A percentile compares a stretch with the other conserved stretches of the same genome.
phyloP scores from a whole-genome alignment of 1,284 basidiomycete genomes.

The Hymenochaete sp. region DNA sequence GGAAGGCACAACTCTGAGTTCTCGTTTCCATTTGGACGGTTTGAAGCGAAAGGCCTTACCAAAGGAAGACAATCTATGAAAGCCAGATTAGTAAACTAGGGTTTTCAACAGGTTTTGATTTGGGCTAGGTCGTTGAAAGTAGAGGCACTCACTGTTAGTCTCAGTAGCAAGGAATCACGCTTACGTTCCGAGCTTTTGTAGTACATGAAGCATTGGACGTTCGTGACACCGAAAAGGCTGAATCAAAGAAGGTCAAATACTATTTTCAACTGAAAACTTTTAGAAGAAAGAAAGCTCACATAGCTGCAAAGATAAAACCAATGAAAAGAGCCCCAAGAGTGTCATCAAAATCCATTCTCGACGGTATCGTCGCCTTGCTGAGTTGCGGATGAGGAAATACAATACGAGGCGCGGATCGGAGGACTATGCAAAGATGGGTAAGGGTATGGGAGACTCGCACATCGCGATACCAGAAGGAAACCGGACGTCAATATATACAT shows the following conservation, averaged over 20 bases:
- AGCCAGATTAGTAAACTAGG: not conserved
- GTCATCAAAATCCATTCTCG: too few species aligned
- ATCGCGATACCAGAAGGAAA: too few species aligned
- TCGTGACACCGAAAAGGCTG: constrained; percentile 23
- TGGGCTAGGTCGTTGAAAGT: not conserved
- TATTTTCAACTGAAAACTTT: not conserved
- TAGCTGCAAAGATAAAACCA: constrained; percentile 8
- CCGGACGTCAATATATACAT: too few species aligned
- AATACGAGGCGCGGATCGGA: too few species aligned
- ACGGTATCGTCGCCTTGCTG: too few species aligned
- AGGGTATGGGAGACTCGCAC: too few species aligned
- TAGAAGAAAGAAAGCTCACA: not conserved
- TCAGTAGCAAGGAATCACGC: constrained; percentile 17
- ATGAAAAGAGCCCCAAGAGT: constrained; percentile 7
- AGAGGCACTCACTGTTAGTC: constrained; percentile 15
- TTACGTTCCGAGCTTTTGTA: constrained; percentile 20
- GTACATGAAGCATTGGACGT: constrained; percentile 23
- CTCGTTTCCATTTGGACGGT: not conserved
- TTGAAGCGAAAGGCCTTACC: constrained; percentile 1
- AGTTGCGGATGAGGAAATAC: too few species aligned
- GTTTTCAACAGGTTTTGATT: not conserved
- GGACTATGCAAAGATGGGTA: too few species aligned
- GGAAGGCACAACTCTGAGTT: too few species aligned
- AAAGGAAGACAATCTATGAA: constrained; percentile 3
- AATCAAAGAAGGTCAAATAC: not conserved